Conservation (phyloP, 192 early-diverging fungal genomes). For the Entomortierella lignicola region DNA sequence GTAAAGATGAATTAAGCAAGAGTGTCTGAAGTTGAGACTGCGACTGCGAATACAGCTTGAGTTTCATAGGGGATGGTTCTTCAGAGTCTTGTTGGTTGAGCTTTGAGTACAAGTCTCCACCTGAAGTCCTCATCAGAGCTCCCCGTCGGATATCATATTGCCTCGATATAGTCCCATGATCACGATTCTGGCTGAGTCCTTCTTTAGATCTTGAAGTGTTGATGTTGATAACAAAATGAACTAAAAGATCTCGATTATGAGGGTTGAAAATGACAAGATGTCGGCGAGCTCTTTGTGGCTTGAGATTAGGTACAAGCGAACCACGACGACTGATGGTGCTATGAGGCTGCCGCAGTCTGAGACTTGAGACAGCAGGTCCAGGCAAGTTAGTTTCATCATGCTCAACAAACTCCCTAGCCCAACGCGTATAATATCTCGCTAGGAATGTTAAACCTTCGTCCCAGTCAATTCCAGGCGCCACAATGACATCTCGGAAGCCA, state of each 20-base stretch:
- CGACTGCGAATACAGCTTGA: constrained; percentile 18
- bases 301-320: neutral
- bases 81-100: neutral
- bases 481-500: constrained; percentile 50
- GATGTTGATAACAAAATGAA: constrained; percentile 55
- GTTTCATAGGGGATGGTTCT: neutral
- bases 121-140: constrained; percentile 2
- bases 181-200: neutral
- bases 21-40: constrained; percentile 43
- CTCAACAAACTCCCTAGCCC: constrained; percentile 53
- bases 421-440: constrained; percentile 31
- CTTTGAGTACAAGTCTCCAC: constrained; percentile 7
- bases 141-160: neutral
- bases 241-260: constrained; percentile 45
- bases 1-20: constrained; percentile 16
- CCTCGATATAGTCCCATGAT: neutral
- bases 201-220: constrained; percentile 6
- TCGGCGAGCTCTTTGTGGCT: constrained; percentile 17
- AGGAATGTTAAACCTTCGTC: constrained; percentile 51
- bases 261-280: constrained; percentile 60
- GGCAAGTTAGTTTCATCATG: constrained; percentile 28
- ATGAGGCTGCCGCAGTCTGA: constrained; percentile 1
- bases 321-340: neutral
- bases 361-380: constrained; percentile 27
- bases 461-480: constrained; percentile 52